phyloP scores from a whole-genome alignment of 2,329 filamentous ascomycete genomes.

The Fusarium tricinctum region DNA sequence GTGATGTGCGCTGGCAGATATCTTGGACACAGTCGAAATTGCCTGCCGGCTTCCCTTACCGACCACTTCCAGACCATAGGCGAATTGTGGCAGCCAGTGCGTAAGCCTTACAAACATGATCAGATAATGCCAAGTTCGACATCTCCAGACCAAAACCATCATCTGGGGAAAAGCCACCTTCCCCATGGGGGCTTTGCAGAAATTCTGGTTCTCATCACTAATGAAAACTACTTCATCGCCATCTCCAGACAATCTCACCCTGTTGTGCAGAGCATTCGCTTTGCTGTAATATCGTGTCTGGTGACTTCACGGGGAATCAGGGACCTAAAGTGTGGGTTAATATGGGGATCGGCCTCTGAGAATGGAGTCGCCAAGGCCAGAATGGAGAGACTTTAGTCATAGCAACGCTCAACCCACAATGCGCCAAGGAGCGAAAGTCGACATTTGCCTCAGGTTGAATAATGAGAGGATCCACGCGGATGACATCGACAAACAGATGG shows the following conservation, averaged over 20 bases:
- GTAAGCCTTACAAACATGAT: neutral
- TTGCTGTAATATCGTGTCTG: conserved; percentile 14
- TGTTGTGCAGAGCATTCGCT: neutral
- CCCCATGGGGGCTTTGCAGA: conserved; percentile 20
- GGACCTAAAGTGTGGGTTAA: conserved; percentile 32
- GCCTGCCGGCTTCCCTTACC: neutral
- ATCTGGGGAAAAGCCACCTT: conserved; percentile 28
- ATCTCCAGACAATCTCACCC: neutral
- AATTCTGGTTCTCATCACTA: conserved; percentile 30
- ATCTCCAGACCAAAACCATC: neutral
- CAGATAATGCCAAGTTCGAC: neutral
- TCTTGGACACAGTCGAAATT: neutral
- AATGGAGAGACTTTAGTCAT: conserved; percentile 38
- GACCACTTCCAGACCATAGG: neutral
- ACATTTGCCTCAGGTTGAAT: conserved; percentile 6
- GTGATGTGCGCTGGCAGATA: neutral
- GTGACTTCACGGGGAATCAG: conserved; percentile 29
- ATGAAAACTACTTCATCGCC: conserved; percentile 11
- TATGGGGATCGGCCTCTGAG: conserved; percentile 22
- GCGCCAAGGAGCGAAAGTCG: conserved; percentile 12
- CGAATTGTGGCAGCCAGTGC: neutral
- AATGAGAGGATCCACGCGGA: neutral
- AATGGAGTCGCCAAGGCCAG: conserved; percentile 30
- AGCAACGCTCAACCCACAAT: conserved; percentile 27
- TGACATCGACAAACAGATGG: neutral